phyloP scores from a whole-genome alignment of 352 stramenopile species.

The Phytophthora hybrid region DNA sequence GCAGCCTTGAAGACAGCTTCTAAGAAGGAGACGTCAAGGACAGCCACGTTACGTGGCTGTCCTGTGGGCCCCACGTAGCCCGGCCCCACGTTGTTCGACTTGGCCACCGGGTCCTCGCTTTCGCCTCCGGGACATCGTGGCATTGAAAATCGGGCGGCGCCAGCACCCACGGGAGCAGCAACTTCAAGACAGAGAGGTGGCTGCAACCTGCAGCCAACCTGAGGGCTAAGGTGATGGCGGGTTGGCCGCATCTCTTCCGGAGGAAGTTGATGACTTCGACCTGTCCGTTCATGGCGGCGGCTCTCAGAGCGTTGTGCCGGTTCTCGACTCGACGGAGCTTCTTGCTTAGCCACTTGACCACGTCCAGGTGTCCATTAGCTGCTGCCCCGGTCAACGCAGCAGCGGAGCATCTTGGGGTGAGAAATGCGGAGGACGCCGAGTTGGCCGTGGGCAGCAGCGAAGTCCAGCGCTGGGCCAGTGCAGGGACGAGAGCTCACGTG shows the following conservation, averaged over 20 bases:
- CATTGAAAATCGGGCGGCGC: too few species aligned
- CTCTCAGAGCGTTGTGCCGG: not conserved
- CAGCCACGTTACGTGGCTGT: too few species aligned
- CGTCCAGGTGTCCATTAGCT: not conserved
- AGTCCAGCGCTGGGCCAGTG: not conserved
- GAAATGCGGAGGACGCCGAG: not conserved
- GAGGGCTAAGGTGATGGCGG: not conserved
- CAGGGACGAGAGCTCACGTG: not conserved
- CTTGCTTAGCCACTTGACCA: not conserved
- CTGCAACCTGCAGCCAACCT: not conserved
- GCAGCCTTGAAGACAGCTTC: not conserved
- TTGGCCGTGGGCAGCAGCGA: not conserved
- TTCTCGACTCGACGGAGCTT: not conserved
- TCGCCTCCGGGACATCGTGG: not conserved
- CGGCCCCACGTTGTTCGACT: not conserved
- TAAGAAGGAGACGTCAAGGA: not conserved
- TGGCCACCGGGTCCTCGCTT: not conserved
- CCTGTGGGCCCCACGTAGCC: too few species aligned
- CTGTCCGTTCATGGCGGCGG: not conserved
- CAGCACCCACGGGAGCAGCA: not conserved
- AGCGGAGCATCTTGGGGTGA: not conserved
- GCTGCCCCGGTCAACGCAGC: constrained; percentile 1
- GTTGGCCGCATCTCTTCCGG: not conserved
- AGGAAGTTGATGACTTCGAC: not conserved
- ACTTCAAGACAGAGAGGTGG: not conserved